These are phyloP conservation scores for Solanum neorickii DNA, from an alignment of 257 asterid genomes.

Conservation along the genomic window DNA sequence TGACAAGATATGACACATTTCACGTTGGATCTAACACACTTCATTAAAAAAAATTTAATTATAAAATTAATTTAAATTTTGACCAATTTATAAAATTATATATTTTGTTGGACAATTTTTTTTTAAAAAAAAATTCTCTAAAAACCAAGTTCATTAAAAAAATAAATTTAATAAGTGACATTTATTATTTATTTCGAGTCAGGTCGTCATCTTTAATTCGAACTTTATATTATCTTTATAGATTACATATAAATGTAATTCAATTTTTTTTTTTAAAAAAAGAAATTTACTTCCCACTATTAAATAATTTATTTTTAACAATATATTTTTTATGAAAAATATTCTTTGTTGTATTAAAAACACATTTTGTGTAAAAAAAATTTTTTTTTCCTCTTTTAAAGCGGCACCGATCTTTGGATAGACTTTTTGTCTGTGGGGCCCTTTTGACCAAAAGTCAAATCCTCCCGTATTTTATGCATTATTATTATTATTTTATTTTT, in stretches of 20 bases:
- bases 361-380: background rate
- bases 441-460: constrained; percentile 24
- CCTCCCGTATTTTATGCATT: background rate
- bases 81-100: background rate
- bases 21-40: constrained; percentile 12
- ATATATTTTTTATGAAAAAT: no score
- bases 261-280: no score
- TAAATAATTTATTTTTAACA: no score
- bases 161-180: no score
- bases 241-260: background rate
- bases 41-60: background rate
- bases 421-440: constrained; percentile 21
- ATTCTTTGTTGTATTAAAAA: no score
- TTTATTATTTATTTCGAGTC: no score
- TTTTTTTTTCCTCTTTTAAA: background rate
- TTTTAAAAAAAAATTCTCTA: no score
- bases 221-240: background rate
- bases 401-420: constrained; percentile 9
- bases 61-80: background rate
- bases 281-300: background rate
- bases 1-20: constrained; percentile 10
- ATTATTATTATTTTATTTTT: background rate
- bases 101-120: fast-evolving
- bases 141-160: no score
- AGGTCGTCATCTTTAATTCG: fast-evolving